A percentile compares a stretch with the other conserved stretches of the same genome.
Conservation (phyloP, 73 alveolate species). For the Paraurostyla sp. region DNA sequence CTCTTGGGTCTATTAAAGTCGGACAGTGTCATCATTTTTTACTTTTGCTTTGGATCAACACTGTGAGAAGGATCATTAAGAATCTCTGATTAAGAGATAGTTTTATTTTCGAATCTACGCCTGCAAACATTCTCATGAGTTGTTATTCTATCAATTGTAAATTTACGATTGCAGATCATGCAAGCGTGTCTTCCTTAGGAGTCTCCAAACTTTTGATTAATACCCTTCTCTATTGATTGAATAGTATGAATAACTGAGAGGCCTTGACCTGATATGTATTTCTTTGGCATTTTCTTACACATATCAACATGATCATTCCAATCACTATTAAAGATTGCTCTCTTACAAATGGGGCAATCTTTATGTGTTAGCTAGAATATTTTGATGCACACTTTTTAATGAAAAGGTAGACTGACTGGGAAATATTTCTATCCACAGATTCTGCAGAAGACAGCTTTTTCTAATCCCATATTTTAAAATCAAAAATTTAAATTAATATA, state of each 20-base stretch:
- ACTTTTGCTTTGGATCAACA: background rate
- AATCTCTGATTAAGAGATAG: background rate
- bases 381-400: conserved; percentile 54
- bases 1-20: conserved; percentile 51
- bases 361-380: conserved; percentile 59
- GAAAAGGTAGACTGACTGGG: conserved; percentile 71
- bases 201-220: conserved; percentile 21
- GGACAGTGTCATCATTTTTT: conserved; percentile 42
- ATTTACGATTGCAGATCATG: conserved; percentile 56
- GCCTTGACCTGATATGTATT: background rate
- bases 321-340: conserved; percentile 67
- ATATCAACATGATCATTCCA: conserved; percentile 62
- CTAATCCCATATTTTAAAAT: conserved; percentile 56
- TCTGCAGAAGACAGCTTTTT: conserved; percentile 62
- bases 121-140: conserved; percentile 69
- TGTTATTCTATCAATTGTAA: conserved; percentile 62
- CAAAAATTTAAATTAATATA: background rate
- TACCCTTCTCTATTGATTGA: conserved; percentile 24
- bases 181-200: conserved; percentile 69
- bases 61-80: background rate
- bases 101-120: background rate
- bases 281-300: conserved; percentile 59
- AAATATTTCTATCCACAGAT: conserved; percentile 70
- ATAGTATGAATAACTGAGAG: conserved; percentile 55
- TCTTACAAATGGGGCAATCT: conserved; percentile 64